phyloP scores from a whole-genome alignment of 108 stramenopile species.

The Fragilaria crotonensis region DNA sequence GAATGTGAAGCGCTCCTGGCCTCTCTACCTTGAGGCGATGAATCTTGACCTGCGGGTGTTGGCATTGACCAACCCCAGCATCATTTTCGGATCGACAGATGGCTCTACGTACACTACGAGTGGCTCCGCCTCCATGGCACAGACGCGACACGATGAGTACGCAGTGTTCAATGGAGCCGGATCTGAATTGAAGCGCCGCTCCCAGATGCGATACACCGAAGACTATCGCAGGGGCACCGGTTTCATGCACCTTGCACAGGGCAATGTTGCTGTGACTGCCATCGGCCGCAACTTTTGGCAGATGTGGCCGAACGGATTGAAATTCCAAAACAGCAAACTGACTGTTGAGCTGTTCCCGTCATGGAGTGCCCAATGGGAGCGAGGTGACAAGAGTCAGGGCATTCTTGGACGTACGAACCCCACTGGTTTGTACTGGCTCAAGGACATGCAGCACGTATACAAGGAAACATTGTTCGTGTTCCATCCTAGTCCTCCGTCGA shows the following conservation, averaged over 20 bases:
- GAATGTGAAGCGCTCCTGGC: neutral
- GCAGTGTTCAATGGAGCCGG: neutral
- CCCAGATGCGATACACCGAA: neutral
- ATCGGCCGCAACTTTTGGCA: neutral
- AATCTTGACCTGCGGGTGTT: neutral
- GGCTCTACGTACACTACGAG: neutral
- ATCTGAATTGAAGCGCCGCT: neutral
- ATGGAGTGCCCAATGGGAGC: neutral
- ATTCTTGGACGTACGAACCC: neutral
- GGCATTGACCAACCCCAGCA: neutral
- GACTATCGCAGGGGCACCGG: neutral
- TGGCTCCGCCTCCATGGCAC: neutral
- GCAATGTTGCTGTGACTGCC: neutral
- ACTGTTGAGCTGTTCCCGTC: neutral
- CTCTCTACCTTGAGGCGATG: neutral
- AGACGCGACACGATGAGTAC: neutral
- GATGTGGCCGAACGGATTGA: neutral
- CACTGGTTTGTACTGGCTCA: neutral
- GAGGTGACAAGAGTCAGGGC: neutral
- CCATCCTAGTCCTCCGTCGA: neutral
- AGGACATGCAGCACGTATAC: neutral
- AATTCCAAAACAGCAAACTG: neutral
- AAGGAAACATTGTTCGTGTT: neutral
- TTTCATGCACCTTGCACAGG: neutral
- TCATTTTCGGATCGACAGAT: neutral